A percentile compares a stretch with the other conserved stretches of the same genome.
These are phyloP conservation scores for Calocera cornea DNA, from an alignment of 768 basidiomycete genomes.

Conservation along the genomic window DNA sequence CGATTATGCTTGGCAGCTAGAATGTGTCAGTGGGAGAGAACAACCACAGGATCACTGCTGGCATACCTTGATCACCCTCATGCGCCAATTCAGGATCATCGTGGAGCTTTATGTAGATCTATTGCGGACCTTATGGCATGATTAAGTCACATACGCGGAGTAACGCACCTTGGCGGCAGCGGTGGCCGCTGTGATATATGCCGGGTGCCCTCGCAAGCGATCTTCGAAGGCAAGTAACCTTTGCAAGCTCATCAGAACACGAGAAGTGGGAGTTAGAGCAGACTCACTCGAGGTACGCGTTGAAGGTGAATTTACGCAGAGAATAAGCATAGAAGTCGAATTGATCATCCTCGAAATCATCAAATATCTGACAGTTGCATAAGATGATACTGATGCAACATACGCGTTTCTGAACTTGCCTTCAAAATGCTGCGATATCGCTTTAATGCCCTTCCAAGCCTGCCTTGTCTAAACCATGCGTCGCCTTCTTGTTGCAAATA, in stretches of 20 bases:
- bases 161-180: slow-evolving; percentile 49
- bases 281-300: slow-evolving; percentile 70
- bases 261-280: background rate
- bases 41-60: background rate
- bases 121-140: slow-evolving; percentile 9
- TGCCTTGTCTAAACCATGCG: slow-evolving; percentile 48
- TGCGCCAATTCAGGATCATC: slow-evolving; percentile 53
- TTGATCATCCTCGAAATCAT: slow-evolving; percentile 85
- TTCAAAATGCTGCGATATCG: slow-evolving; percentile 63
- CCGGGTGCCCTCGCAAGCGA: slow-evolving; percentile 56
- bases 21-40: slow-evolving; percentile 21
- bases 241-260: slow-evolving; percentile 4
- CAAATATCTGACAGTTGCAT: slow-evolving; percentile 45
- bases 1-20: slow-evolving; percentile 65
- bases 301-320: slow-evolving; percentile 74
- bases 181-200: slow-evolving; percentile 59
- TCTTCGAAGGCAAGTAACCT: slow-evolving; percentile 80
- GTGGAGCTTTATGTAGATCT: slow-evolving; percentile 63
- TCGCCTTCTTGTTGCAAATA: slow-evolving; percentile 75
- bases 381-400: no score
- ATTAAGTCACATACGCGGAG: slow-evolving; percentile 5
- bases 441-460: slow-evolving; percentile 69
- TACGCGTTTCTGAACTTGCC: slow-evolving; percentile 37
- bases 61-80: slow-evolving; percentile 19
- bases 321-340: slow-evolving; percentile 97